Base-by-base conservation (phyloP, 345 rosid genomes). In the Murraya koenigii region DNA sequence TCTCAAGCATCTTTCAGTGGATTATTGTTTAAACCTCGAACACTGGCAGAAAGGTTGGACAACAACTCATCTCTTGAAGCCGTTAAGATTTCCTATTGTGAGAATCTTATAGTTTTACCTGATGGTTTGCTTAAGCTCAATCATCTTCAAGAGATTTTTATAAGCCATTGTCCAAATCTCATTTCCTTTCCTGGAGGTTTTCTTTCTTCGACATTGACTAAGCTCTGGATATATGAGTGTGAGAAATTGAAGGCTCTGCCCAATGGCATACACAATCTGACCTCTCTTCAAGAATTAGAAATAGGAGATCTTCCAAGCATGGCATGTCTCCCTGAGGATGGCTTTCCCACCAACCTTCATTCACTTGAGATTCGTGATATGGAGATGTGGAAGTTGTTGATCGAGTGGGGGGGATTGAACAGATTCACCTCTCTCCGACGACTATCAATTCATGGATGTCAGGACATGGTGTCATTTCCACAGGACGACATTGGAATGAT, bases 331-430 rank as follows among this genome's bases (percentile, higher is more conserved):
- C 78, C 78, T 8, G 58, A 32, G 59, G 17, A 66, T 28, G 82
- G 78, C 39, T 35, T 74, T 22, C 78, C 79, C 30, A 35, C 36
- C 22, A 75, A 69, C 66, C 70, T 69, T 14, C 25, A 28, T 49
- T 66, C 71, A 30, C 82, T 80, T 41, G 9, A 0, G 17, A 75
- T 80, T 25, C 9, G 5, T 6, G 58, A 75, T 49, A 13, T 49
- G 25, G 69, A 49, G n/a, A 60, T 44, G 6, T 68, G 63, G 13
- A 69, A 69, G 56, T 47, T 35, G 39, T 67, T 83, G 17, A 55
- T 74, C 4, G 25, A 35, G 5, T 69, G 83, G 83, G 85, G 81
- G 81, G 82, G 80, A 32, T 76, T 79, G 76, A 32, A 68, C 76
- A 79, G 54, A 32, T 71, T 79, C 55, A 60, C 63, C 38, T 76